phyloP scores from a whole-genome alignment of 192 early-diverging fungal genomes.

The Spinellus fusiger region DNA sequence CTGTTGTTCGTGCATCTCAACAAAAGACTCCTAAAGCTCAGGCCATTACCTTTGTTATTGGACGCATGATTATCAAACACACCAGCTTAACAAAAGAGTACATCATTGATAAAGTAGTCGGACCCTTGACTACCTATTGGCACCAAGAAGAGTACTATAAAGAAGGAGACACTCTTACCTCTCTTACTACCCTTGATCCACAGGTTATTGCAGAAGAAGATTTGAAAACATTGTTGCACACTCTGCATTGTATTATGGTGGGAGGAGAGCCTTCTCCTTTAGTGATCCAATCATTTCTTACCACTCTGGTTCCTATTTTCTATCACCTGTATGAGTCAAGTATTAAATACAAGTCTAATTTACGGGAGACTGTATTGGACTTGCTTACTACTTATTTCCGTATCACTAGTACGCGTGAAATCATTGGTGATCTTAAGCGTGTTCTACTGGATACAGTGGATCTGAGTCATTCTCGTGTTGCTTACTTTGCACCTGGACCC shows the following conservation, averaged over 20 bases:
- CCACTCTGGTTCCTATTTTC: slow-evolving; percentile 42
- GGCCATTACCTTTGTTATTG: slow-evolving; percentile 45
- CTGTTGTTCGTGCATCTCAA: background rate
- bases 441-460: slow-evolving; percentile 42
- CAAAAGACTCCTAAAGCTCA: slow-evolving; percentile 28
- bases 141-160: slow-evolving; percentile 5
- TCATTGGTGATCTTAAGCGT: slow-evolving; percentile 31
- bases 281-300: slow-evolving; percentile 51
- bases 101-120: slow-evolving; percentile 40
- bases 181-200: slow-evolving; percentile 28
- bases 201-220: slow-evolving; percentile 36
- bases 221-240: slow-evolving; percentile 36
- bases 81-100: slow-evolving; percentile 40
- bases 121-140: slow-evolving; percentile 38
- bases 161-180: background rate
- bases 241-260: slow-evolving; percentile 50
- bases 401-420: slow-evolving; percentile 32
- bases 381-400: slow-evolving; percentile 44
- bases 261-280: slow-evolving; percentile 53
- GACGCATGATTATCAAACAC: slow-evolving; percentile 43
- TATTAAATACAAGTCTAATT: slow-evolving; percentile 28
- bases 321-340: slow-evolving; percentile 54
- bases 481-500: slow-evolving; percentile 48
- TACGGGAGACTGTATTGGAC: slow-evolving; percentile 40
- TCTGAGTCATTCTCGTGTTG: slow-evolving; percentile 36